Evolutionary conservation across 495 filamentous ascomycete genomes (phyloP).

Genomic region (Penicillium waksmanii): DNA sequence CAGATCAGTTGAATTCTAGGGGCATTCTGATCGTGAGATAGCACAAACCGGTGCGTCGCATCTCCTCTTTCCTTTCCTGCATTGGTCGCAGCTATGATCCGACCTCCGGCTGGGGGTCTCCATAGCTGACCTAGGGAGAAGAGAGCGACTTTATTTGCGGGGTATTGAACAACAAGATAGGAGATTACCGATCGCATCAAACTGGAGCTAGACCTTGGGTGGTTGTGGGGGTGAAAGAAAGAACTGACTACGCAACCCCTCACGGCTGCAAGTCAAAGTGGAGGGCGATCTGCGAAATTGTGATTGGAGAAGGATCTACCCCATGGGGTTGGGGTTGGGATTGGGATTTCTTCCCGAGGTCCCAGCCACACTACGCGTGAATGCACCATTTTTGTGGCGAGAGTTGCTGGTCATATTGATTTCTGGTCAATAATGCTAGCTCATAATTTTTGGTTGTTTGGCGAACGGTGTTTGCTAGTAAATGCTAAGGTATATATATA

Average conservation of each 20-base stretch:
- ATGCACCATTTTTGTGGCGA: background rate
- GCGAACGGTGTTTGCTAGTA: too few species aligned
- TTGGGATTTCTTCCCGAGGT: background rate
- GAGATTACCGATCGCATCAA: background rate
- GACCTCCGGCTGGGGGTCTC: constrained; percentile 21
- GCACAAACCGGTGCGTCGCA: constrained; percentile 40
- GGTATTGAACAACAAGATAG: background rate
- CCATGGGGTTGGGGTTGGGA: constrained; percentile 7
- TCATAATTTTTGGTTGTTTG: too few species aligned
- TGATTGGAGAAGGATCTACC: background rate
- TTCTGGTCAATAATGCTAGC: background rate
- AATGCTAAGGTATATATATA: too few species aligned
- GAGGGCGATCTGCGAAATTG: background rate
- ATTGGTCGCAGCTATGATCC: constrained; percentile 50
- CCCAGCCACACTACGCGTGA: background rate
- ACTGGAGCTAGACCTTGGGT: background rate
- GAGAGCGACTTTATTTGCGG: background rate
- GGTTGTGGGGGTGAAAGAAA: background rate
- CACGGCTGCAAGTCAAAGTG: background rate
- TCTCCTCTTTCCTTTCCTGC: constrained; percentile 47
- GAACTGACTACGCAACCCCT: background rate
- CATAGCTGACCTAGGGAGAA: constrained; percentile 8
- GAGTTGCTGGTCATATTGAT: background rate
- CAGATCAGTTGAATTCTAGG: background rate
- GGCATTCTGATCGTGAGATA: background rate